Evolutionary conservation across 257 asterid genomes (phyloP), one percentile per base, ranked within the genome.

Genomic region (Solanum tacnaense): DNA sequence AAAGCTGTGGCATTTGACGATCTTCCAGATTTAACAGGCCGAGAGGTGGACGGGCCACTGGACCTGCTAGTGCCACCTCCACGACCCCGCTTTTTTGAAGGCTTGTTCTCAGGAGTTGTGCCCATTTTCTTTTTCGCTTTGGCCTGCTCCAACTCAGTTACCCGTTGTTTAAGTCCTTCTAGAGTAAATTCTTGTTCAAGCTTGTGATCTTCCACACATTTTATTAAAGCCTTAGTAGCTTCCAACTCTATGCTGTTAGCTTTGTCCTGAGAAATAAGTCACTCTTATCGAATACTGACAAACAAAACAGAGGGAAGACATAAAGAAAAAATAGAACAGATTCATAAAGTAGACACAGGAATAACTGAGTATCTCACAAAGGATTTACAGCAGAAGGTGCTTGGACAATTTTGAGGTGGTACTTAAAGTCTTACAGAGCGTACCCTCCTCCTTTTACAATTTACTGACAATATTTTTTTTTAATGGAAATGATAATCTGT

Each of bases 141-240:
- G 79, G 87, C 84, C 86, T 84, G 86, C 86, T 87, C 91, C 74
- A 87, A 82, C 84, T 87, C 88, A 7, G 65, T 71, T 9, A 89
- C 75, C 35, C 90, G 88, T 39, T 56, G 88, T 25, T 70, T 85
- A 6, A 89, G 79, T 39, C 79, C 78, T 4, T 87, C 89, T 56
- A 87, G 3, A 49, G 84, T 27, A 68, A 89, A 87, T 56, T 84
- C 86, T 11, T 78, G 2, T 76, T 89, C 91, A 52, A 89, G 88
- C 71, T 84, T 84, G 87, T 84, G 88, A 68, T 87, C 90, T 29
- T 87, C 89, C 76, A 89, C 89, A 60, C 89, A 89, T 84, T 89
- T 87, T 75, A 89, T 84, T 12, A 89, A 74, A 58, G 88, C 88
- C 32, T 44, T 89, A 4, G 87, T 73, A 83, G 87, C 83, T 34